Conservation (phyloP, 164 flowering plant genomes). For the Platanus orientalis region DNA sequence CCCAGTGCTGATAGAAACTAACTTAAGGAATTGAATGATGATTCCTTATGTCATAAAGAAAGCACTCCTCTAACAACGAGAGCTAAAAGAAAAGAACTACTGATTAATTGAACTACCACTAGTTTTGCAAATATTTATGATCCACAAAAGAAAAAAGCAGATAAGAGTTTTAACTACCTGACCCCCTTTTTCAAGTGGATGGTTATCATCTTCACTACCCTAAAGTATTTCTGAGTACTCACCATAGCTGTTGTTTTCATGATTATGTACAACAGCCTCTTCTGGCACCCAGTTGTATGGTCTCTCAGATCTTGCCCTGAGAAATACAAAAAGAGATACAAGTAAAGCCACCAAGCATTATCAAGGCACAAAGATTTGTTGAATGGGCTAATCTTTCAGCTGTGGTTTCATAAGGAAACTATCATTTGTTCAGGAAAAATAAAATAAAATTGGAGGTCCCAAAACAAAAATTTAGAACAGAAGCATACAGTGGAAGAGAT, state of each 20-base stretch:
- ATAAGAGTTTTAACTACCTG: constrained; percentile 30
- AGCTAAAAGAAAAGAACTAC: no score
- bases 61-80: neutral
- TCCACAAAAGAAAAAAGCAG: neutral
- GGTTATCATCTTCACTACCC: constrained; percentile 38
- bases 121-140: neutral
- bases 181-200: constrained; percentile 41
- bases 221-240: constrained; percentile 31
- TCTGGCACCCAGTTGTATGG: constrained; percentile 92
- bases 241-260: constrained; percentile 18
- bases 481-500: constrained; percentile 75
- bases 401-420: constrained; percentile 4
- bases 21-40: neutral
- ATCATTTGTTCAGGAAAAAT: neutral
- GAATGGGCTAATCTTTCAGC: neutral
- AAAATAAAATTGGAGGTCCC: neutral
- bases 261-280: constrained; percentile 32
- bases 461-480: constrained; percentile 3
- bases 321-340: constrained; percentile 9
- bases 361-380: neutral
- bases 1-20: neutral
- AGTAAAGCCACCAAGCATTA: neutral
- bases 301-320: constrained; percentile 56
- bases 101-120: neutral
- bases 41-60: neutral